Conservation (phyloP, 2,329 filamentous ascomycete genomes). For the Fusarium sp. region DNA sequence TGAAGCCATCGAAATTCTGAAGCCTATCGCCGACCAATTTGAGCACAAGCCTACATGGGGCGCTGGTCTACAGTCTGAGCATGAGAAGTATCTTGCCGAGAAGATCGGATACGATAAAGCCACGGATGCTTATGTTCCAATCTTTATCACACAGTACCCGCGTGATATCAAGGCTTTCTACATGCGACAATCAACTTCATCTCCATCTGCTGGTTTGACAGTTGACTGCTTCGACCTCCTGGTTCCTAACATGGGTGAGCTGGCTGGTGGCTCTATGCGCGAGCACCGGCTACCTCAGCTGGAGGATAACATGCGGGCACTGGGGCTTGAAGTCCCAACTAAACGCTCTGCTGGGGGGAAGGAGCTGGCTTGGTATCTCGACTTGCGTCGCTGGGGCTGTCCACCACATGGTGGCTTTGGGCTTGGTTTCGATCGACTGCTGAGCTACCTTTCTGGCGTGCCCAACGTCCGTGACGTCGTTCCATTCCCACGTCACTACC, state of each 20-base stretch:
- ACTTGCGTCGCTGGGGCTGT: constrained; percentile 89
- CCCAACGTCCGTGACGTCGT: constrained; percentile 87
- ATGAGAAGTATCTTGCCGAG: constrained; percentile 87
- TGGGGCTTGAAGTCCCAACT: constrained; percentile 65
- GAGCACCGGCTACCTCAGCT: constrained; percentile 80
- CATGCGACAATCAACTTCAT: constrained; percentile 57
- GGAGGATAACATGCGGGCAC: constrained; percentile 74
- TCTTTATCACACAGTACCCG: constrained; percentile 97
- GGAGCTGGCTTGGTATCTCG: constrained; percentile 83
- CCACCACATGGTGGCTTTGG: constrained; percentile 93
- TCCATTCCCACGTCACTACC: constrained; percentile 81
- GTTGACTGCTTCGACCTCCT: constrained; percentile 93
- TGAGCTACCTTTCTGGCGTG: constrained; percentile 85
- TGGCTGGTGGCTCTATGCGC: constrained; percentile 89
- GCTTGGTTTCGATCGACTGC: constrained; percentile 85
- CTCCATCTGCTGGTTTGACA: constrained; percentile 59
- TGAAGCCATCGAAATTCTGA: constrained; percentile 76
- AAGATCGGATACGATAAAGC: constrained; percentile 64
- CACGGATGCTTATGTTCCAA: constrained; percentile 67
- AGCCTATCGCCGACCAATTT: constrained; percentile 71
- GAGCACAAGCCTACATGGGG: constrained; percentile 76
- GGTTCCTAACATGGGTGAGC: constrained; percentile 85
- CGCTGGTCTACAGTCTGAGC: constrained; percentile 84
- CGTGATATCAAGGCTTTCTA: constrained; percentile 89
- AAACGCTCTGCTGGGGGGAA: constrained; percentile 45